These are phyloP conservation scores for Claviceps paspali DNA, from an alignment of 2,329 filamentous ascomycete genomes.

Conservation along the genomic window DNA sequence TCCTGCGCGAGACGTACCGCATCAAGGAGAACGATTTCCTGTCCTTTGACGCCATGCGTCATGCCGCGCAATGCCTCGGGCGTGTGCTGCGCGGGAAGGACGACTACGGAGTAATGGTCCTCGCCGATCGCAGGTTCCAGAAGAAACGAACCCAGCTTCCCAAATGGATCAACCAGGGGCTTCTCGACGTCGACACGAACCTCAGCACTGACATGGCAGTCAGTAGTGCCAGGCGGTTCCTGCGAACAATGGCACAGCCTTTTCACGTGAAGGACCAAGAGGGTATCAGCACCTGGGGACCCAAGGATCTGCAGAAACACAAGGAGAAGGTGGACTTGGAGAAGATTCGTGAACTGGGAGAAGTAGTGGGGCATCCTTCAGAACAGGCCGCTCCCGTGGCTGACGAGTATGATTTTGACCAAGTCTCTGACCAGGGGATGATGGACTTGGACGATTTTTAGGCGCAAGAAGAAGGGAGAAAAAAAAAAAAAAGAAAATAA, in stretches of 20 bases:
- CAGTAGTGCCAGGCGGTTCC: conserved; percentile 73
- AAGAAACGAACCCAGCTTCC: conserved; percentile 84
- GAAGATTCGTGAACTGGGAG: conserved; percentile 46
- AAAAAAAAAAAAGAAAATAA: too few relatives aligned
- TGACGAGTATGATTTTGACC: conserved; percentile 36
- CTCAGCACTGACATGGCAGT: conserved; percentile 93
- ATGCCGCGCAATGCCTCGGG: conserved; percentile 89
- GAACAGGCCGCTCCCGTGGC: conserved; percentile 7
- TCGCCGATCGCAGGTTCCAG: conserved; percentile 84
- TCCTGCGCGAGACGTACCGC: conserved; percentile 90
- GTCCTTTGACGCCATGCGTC: conserved; percentile 98
- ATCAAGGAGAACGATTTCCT: conserved; percentile 96
- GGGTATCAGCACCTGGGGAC: conserved; percentile 83
- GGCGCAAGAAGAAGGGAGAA: background rate
- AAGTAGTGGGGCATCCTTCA: conserved; percentile 17
- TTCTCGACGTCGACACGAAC: conserved; percentile 74
- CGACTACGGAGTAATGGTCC: conserved; percentile 98
- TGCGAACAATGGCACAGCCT: conserved; percentile 83
- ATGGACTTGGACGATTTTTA: conserved; percentile 33
- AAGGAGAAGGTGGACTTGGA: conserved; percentile 61
- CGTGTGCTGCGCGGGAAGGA: conserved; percentile 93
- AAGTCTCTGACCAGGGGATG: conserved; percentile 37
- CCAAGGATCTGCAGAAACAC: conserved; percentile 61
- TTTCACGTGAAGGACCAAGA: conserved; percentile 74
- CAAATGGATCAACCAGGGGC: conserved; percentile 88